Evolutionary conservation across 495 filamentous ascomycete genomes (phyloP), one percentile per base, ranked within the genome.

Genomic region (Xylaria venustula): DNA sequence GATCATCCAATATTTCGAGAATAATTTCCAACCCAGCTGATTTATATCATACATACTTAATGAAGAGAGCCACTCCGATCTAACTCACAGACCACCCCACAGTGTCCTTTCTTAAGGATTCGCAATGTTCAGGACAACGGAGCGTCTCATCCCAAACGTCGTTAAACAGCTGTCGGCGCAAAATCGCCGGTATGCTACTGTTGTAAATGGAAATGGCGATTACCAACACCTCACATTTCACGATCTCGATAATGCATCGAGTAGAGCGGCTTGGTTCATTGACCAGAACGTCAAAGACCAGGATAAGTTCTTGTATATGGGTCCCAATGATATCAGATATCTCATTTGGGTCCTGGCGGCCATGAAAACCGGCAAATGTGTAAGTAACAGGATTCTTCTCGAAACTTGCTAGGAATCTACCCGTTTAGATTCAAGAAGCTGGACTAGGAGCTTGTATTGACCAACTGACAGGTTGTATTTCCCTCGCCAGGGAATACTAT

Each of bases 231-330:
- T 68, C 3, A 65, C 66, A 36, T 65, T 60, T n/a, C 59, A 58
- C 12, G 11, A 54, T 19, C 60, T 68, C 28, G 66, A 68, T 40
- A 65, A 65, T 61, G 66, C 66, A 25, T 63, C 64, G 34, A 68
- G 64, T 17, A 60, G 60, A 54, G 66, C 56, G 11, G 66, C 66
- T 12, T 68, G 66, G 66, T 68, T 68, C 48, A 54, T 68, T 36
- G 57, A 37, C 34, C 36, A 68, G 60, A 63, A 68, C 60, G 54
- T 68, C 1, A 22, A 44, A 5, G 66, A 12, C 37, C 37, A 67
- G 42, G 52, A 65, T 20, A 63, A 53, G 11, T 68, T 68, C 17
- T 60, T 68, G 1, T 68, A 63, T 60, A 68, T 68, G 66, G 64
- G 59, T 7, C 55, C 62, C 47, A 68, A 62, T 56, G 66, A 68